These are phyloP conservation scores for Coemansia sp. DNA, from an alignment of 192 early-diverging fungal genomes.

Conservation along the genomic window DNA sequence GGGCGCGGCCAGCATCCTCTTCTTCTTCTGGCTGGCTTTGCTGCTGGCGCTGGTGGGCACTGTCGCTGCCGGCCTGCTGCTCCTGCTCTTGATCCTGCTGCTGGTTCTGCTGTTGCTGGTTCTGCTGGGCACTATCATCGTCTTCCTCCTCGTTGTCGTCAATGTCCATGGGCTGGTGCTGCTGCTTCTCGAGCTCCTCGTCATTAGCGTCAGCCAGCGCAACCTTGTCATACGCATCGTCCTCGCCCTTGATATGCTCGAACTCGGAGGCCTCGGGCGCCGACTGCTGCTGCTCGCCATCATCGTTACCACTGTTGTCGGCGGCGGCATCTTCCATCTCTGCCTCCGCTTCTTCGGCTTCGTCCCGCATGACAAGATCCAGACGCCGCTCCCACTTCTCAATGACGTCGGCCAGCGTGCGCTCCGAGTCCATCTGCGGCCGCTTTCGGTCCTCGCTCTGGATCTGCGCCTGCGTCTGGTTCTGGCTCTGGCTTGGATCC, in stretches of 20 bases:
- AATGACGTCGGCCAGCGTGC: conserved; percentile 89
- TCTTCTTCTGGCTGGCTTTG: not conserved
- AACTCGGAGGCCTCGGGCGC: conserved; percentile 42
- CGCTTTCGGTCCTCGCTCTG: conserved; percentile 43
- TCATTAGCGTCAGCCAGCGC: conserved; percentile 68
- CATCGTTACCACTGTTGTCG: conserved; percentile 50
- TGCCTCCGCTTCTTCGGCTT: conserved; percentile 8
- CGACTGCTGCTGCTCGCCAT: conserved; percentile 33
- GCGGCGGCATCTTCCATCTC: conserved; percentile 56
- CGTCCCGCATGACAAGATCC: conserved; percentile 68
- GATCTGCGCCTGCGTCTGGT: conserved; percentile 14
- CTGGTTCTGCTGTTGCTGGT: conserved; percentile 43
- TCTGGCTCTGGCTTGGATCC: not conserved
- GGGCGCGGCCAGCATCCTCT: not conserved
- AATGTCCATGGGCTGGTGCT: conserved; percentile 65
- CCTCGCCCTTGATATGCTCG: conserved; percentile 65
- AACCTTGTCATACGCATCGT: conserved; percentile 67
- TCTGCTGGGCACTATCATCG: conserved; percentile 49
- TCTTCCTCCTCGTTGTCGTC: conserved; percentile 59
- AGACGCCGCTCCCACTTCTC: conserved; percentile 92
- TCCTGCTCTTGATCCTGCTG: conserved; percentile 10
- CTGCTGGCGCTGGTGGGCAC: conserved; percentile 31
- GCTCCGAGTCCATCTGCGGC: conserved; percentile 67
- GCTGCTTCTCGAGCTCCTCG: conserved; percentile 52
- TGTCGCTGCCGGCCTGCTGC: not conserved